Evolutionary conservation across 2,329 filamentous ascomycete genomes (phyloP), one percentile per base, ranked within the genome.

Genomic region (Verruconis gallopava): DNA sequence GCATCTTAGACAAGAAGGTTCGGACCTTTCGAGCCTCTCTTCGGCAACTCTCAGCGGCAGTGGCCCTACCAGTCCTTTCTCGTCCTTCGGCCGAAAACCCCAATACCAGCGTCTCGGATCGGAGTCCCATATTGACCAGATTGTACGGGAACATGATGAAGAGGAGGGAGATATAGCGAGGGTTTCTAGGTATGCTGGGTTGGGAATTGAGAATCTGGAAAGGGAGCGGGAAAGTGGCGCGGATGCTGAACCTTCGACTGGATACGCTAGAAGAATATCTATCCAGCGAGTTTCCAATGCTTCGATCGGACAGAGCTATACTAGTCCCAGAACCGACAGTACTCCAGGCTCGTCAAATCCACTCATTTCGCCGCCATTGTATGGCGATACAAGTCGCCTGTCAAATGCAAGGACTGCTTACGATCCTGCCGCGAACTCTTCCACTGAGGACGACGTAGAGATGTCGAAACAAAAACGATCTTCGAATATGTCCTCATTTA

Each of bases 31-130:
- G 42, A 49, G 54, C 43, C 51, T 49, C 33, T 49, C 53, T 37
- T 17, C 47, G 4, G 50, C 52, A 28, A 53, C 50, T 5, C 47
- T 50, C 4, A 45, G 54, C 25, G 52, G 51, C n/a, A 47, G 34
- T 43, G 32, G 25, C 28, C 41, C 47, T 44, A 5, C 44, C 49
- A 34, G 44, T 48, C 52, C 52, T 5, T 48, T 51, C 3, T 44
- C 50, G 5, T 20, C 32, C 4, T 51, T 49, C 38, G 52, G 50
- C 47, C 54, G 57, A 28, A 53, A 59, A 38, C 55, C 61, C 2
- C 55, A 53, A 25, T 61, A 63, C 45, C 47, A 55, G 20, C 52
- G 58, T 43, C 50, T 63, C 9, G 52, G 53, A 15, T 60, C 55
- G 45, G 56, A 62, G 37, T 51, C 55, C 13, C 53, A 54, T 9